A percentile compares a stretch with the other conserved stretches of the same genome.
phyloP scores from a whole-genome alignment of 2,329 filamentous ascomycete genomes.

The Talaromyces sp. region DNA sequence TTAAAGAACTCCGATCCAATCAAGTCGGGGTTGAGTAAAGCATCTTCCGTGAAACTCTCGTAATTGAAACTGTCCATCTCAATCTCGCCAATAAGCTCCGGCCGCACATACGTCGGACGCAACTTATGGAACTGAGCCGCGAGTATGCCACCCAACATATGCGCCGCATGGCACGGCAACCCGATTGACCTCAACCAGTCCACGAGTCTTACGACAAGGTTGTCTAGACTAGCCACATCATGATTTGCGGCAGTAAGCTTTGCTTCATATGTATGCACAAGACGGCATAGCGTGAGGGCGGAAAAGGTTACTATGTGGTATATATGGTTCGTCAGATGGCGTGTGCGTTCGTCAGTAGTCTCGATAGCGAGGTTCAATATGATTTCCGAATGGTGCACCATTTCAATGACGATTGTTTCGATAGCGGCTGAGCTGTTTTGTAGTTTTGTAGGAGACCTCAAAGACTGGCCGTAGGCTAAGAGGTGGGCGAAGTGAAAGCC shows the following conservation, averaged over 20 bases:
- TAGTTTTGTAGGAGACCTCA: slow-evolving; percentile 29
- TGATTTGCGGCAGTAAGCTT: slow-evolving; percentile 30
- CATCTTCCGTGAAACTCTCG: neutral
- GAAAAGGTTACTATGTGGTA: slow-evolving; percentile 49
- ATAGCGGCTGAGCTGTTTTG: slow-evolving; percentile 20
- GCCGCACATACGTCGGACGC: neutral
- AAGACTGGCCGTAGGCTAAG: slow-evolving; percentile 40
- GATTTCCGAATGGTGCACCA: slow-evolving; percentile 39
- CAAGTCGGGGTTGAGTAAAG: neutral
- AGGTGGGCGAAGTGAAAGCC: slow-evolving; percentile 47
- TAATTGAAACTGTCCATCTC: neutral
- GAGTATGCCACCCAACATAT: slow-evolving; percentile 41
- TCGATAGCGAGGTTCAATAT: slow-evolving; percentile 45
- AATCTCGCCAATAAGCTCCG: neutral
- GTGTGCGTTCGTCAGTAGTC: slow-evolving; percentile 43
- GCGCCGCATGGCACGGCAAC: slow-evolving; percentile 41
- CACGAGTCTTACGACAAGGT: slow-evolving; percentile 33
- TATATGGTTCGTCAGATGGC: slow-evolving; percentile 46
- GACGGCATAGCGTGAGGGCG: slow-evolving; percentile 24
- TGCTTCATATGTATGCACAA: slow-evolving; percentile 37
- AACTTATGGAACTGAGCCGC: slow-evolving; percentile 19
- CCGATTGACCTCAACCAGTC: slow-evolving; percentile 43
- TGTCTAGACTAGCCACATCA: slow-evolving; percentile 34
- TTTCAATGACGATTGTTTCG: slow-evolving; percentile 39
- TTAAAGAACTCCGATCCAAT: slow-evolving; percentile 11